Evolutionary conservation across 1,284 basidiomycete species (phyloP), one percentile per base, ranked within the genome.

Genomic region (Sutorius eximius): DNA sequence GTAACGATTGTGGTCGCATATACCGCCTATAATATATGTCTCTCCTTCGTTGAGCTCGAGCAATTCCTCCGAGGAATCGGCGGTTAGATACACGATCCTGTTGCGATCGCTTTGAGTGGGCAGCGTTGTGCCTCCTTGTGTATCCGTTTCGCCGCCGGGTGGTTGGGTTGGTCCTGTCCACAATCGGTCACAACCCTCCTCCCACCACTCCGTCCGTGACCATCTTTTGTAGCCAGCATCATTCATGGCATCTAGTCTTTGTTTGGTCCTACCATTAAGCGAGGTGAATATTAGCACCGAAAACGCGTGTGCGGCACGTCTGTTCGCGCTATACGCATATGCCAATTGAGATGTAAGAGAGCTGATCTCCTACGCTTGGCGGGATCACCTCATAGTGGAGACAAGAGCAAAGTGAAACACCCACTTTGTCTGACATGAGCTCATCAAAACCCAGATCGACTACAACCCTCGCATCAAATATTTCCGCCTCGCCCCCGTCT

Each of bases 1-100:
- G 80, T 98, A 91, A 36, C 96, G 87, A 74, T 99, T 99, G 64
- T 91, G 91, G 72, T 99, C 97, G 57, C 91, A 91, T 60, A 99
- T 91, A 15, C 96, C 97, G 33, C 97, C 97, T 55, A 99, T 95
- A 61, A 99, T 86, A 70, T 99, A 99, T 3, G 87, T 90, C 69
- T 95, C 92, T 52, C 87, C 86, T 59, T 91, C 85, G 55, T 82
- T 86, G 46, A 99, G 81, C 58, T 88, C 85, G 10, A 78, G 75
- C 40, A 99, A 76, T 69, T 96, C 93, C 52, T 96, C 85, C 45
- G 88, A 81, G 6, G 95, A 88, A 74, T 99, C 97, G 7, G 95
- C 96, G 8, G 96, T 98, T 53, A 99, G 84, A 74, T 99, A 99
- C 32, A 98, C 81, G 45, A 98, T 77, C 45, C 73, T 82, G 50